Base-by-base conservation (phyloP, 2,329 filamentous ascomycete genomes). In the Teratosphaeria zuluensis region DNA sequence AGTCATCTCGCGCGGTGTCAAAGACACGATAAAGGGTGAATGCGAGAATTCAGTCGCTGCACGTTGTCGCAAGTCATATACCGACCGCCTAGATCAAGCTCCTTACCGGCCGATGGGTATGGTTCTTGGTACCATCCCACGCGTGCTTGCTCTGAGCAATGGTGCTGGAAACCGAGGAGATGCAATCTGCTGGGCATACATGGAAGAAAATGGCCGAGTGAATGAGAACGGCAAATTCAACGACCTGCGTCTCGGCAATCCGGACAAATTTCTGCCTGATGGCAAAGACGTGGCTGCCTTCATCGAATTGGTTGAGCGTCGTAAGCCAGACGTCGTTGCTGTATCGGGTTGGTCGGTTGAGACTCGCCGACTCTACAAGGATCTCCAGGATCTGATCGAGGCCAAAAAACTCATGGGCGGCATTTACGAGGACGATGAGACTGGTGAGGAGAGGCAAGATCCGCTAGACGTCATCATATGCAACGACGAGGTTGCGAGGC, bases 31-130 rank as follows among this genome's bases (percentile, higher is more conserved):
- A 64, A 89, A 91, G 66, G 92, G 91, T 8, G 91, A 92, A 65
- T 99, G 94, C 69, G 92, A 99, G 73, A 92, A 95, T 67, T 87
- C 91, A 68, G 85, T 99, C 55, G 85, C 92, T n/a, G 89, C 87
- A 68, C 83, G 86, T 57, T 95, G 92, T 68, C 88, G 94, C 56
- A 90, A 95, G 65, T 89, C 91, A 62, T 97, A 94, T 73, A 88
- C 87, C 51, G 87, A 88, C 73, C 89, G 91, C 71, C 84, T 99
- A 28, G 94, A 99, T 68, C 94, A 99, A 74, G 92, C 94, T 8
- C 94, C 94, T 0, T 95, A 92, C 76, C 96, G 96, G 74, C 92
- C 94, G 4, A 92, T 92, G 74, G 92, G 91, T 9, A 90, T 96
- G 83, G 83, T 91, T 21, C 79, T 95, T 46, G 94, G 94, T 30